Evolutionary conservation across 176 grass and related monocot species (phyloP), one percentile per base, ranked within the genome.

Genomic region (Echinochloa phyllopogon): DNA sequence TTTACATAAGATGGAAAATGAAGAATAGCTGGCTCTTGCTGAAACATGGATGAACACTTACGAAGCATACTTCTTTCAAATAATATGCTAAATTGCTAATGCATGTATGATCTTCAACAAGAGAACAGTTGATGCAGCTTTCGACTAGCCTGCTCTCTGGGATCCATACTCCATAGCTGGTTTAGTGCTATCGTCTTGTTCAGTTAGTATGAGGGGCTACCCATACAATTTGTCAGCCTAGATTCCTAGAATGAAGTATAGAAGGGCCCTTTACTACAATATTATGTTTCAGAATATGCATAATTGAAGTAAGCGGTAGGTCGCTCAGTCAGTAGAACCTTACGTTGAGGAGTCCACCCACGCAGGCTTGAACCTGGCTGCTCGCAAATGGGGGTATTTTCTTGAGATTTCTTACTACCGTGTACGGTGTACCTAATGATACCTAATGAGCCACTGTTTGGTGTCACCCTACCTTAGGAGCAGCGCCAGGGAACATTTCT

Each of bases 191-290:
- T 47, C 37, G 14, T 40, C 17, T 82, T 82, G 66, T 45, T 16
- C 53, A 47, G 33, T 86, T 59, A n/a, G 49, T 75, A 68, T 21
- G 10, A 80, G 77, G 33, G 51, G 21, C 33, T 69, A 53, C 65
- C 8, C 15, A 57, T 18, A 40, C 51, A 75, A 15, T 75, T 40
- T 57, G 21, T 21, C 53, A 76, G 29, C 37, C 18, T 40, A 14
- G 50, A 75, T 15, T 75, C 37, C 18, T 40, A 14, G 50, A 75
- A 23, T 75, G 36, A 75, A 8, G 50, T 57, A 76, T 36, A 57
- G 41, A 55, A 76, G 51, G 33, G 16, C 38, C 10, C 0, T 76
- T 76, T 8, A 56, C 18, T 41, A 57, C 15, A 42, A 40, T 53
- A 38, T 8, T 23, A 4, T 21, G 56, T 57, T 40, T 24, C 37